phyloP scores from a whole-genome alignment of 495 filamentous ascomycete genomes.

The Letharia lupina region DNA sequence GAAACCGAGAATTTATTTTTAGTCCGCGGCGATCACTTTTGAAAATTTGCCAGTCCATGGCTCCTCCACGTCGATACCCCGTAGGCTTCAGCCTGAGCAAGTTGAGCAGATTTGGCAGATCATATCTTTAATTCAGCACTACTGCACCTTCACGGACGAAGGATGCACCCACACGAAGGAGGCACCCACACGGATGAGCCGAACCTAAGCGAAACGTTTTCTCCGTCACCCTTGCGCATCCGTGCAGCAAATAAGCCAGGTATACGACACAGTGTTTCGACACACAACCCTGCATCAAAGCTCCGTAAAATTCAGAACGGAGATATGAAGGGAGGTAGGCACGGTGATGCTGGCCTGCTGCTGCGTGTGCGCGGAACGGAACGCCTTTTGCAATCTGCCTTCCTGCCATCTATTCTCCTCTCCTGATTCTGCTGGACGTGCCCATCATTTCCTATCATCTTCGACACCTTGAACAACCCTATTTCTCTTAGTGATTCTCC shows the following conservation, averaged over 20 bases:
- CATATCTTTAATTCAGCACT: too few species aligned
- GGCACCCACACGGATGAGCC: neutral
- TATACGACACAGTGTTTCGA: neutral
- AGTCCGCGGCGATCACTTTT: too few species aligned
- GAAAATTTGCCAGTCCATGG: too few species aligned
- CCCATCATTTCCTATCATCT: too few species aligned
- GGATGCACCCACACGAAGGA: neutral
- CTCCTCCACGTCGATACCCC: too few species aligned
- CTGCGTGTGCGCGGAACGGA: neutral
- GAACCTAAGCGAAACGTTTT: neutral
- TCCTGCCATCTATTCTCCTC: neutral
- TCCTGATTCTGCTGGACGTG: neutral
- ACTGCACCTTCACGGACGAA: too few species aligned
- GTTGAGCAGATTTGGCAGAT: too few species aligned
- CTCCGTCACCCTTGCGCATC: neutral
- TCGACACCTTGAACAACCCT: neutral
- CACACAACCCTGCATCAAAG: neutral
- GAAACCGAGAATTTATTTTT: too few species aligned
- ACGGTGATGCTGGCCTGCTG: neutral
- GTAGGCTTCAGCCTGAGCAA: too few species aligned
- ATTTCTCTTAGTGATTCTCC: neutral
- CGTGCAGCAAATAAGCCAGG: neutral
- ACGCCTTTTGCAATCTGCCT: neutral
- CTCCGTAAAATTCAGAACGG: neutral
- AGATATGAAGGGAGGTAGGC: neutral